Evolutionary conservation across 805 yeast genomes (phyloP).

Genomic region (Lipomyces kockii): DNA sequence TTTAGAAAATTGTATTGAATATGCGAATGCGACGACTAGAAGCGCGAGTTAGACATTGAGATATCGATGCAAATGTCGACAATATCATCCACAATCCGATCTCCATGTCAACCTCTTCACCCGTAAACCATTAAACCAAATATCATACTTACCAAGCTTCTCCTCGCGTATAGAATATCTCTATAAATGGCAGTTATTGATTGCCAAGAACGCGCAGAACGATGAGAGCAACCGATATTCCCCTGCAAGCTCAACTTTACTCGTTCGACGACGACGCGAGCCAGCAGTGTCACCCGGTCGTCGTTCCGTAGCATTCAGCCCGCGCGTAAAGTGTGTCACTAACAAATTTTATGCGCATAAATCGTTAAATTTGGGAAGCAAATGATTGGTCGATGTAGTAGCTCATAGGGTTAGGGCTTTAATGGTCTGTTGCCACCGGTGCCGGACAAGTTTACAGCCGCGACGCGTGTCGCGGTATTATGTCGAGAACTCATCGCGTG

Average conservation of each 20-base stretch:
- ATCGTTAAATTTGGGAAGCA: neutral
- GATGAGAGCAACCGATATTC: neutral
- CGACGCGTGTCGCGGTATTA: too few species aligned
- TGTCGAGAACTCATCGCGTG: too few species aligned
- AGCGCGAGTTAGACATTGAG: neutral
- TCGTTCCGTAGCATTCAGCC: neutral
- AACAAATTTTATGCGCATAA: neutral
- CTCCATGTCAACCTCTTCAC: neutral
- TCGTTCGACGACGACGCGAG: neutral
- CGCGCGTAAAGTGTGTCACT: neutral
- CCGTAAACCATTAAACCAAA: neutral
- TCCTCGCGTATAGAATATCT: neutral
- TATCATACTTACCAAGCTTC: neutral
- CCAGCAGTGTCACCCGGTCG: neutral
- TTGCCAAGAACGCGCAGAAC: neutral
- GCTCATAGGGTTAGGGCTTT: conserved; percentile 2
- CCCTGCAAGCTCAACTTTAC: too few species aligned
- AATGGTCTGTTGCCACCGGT: neutral
- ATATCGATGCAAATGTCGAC: neutral
- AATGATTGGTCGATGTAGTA: neutral
- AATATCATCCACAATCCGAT: neutral
- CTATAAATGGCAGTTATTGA: neutral
- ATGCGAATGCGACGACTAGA: neutral
- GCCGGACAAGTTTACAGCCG: too few species aligned
- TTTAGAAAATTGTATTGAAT: neutral